A percentile compares a stretch with the other conserved stretches of the same genome.
Evolutionary conservation across 306 rosid species (phyloP).

Genomic region (Medicago lupulina): DNA sequence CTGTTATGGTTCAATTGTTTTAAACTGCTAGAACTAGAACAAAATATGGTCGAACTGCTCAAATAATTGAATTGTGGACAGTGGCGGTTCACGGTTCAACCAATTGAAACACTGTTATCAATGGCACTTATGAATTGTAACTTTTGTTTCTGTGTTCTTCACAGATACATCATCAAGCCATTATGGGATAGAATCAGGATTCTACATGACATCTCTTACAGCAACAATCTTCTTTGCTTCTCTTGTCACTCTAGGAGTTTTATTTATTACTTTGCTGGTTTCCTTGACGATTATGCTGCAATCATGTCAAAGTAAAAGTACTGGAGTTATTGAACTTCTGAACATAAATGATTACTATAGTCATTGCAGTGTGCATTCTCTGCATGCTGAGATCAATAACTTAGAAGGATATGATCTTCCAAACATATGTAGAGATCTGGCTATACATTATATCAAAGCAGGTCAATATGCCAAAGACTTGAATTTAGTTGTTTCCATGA

Average conservation of each 20-base stretch:
- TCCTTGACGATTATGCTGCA: conserved; percentile 77
- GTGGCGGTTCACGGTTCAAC: too few species aligned
- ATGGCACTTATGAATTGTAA: not conserved
- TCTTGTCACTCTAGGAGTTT: conserved; percentile 62
- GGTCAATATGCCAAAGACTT: conserved; percentile 83
- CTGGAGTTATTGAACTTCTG: conserved; percentile 58
- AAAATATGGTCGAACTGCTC: too few species aligned
- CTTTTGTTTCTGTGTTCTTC: conserved; percentile 44
- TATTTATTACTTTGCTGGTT: conserved; percentile 64
- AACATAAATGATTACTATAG: conserved; percentile 50
- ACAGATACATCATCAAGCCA: conserved; percentile 71
- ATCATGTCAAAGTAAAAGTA: conserved; percentile 69
- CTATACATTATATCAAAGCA: conserved; percentile 57
- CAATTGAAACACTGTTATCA: not conserved
- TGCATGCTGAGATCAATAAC: conserved; percentile 70
- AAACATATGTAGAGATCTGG: conserved; percentile 53
- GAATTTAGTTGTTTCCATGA: conserved; percentile 52
- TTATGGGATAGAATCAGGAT: conserved; percentile 67
- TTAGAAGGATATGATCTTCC: conserved; percentile 63
- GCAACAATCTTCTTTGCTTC: conserved; percentile 69
- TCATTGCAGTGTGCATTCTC: conserved; percentile 60
- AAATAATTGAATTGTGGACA: too few species aligned
- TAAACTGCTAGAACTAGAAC: too few species aligned
- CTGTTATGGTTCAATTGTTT: too few species aligned
- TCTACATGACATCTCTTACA: conserved; percentile 75